Percentiles rank a stretch among this genome's conserved stretches.
These are phyloP conservation scores for Mycena polygramma DNA, from an alignment of 768 basidiomycete species.

Conservation along the genomic window DNA sequence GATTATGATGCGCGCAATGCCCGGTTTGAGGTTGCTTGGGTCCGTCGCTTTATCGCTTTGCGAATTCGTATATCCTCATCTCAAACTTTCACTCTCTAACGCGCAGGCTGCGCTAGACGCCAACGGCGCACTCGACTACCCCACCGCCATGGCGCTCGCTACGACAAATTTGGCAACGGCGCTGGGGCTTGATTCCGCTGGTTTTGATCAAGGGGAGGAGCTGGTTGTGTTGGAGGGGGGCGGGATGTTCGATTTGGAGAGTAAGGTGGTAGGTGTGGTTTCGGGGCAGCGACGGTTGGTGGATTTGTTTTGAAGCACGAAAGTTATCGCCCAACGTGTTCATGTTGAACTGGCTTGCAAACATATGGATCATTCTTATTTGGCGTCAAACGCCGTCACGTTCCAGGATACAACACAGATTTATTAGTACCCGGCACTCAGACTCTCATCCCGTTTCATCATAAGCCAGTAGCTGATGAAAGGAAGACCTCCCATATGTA, in stretches of 20 bases:
- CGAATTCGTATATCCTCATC: no score
- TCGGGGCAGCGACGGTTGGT: conserved; percentile 49
- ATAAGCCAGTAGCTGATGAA: no score
- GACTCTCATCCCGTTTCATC: no score
- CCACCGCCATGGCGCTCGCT: conserved; percentile 48
- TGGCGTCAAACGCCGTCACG: no score
- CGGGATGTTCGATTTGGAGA: conserved; percentile 56
- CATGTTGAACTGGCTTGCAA: no score
- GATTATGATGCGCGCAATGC: conserved; percentile 82
- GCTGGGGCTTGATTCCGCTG: conserved; percentile 47
- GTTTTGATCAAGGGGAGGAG: conserved; percentile 42
- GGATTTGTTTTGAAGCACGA: conserved; percentile 49
- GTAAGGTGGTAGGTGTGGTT: conserved; percentile 58
- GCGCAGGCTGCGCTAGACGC: conserved; percentile 47
- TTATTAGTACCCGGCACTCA: no score
- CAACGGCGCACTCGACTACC: conserved; percentile 52
- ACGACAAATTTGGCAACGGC: conserved; percentile 57
- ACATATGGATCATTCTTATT: no score
- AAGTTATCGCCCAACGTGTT: no score
- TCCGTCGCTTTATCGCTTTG: conserved; percentile 45
- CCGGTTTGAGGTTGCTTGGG: conserved; percentile 88
- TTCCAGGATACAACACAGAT: no score
- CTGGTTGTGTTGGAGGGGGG: conserved; percentile 58
- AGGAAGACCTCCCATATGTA: no score
- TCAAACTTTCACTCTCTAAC: no score